These are phyloP conservation scores for Yamadazyma sp. DNA, from an alignment of 805 yeast species.

Conservation along the genomic window DNA sequence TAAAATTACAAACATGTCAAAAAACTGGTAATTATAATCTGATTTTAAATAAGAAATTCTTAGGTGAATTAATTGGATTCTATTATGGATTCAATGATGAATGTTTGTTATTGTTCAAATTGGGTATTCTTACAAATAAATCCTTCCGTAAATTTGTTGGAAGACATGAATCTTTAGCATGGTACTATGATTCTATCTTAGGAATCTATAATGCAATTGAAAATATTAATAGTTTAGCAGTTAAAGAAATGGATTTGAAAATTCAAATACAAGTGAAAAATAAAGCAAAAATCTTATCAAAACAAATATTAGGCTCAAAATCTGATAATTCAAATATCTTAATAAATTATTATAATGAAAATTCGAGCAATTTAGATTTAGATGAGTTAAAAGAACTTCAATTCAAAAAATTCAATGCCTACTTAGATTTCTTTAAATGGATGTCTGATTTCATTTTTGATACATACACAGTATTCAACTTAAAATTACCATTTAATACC, in stretches of 20 bases:
- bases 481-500: slow-evolving; percentile 35
- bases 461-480: slow-evolving; percentile 37
- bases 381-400: slow-evolving; percentile 29
- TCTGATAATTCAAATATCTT: slow-evolving; percentile 15
- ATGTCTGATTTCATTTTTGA: slow-evolving; percentile 39
- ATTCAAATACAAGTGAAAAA: slow-evolving; percentile 62
- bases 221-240: slow-evolving; percentile 39
- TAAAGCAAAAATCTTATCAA: slow-evolving; percentile 45
- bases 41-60: slow-evolving; percentile 39
- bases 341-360: slow-evolving; percentile 9
- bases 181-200: slow-evolving; percentile 65
- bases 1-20: slow-evolving; percentile 22
- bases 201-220: slow-evolving; percentile 52
- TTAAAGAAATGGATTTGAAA: slow-evolving; percentile 49
- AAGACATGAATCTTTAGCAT: slow-evolving; percentile 61
- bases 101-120: slow-evolving; percentile 51
- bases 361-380: slow-evolving; percentile 15
- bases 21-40: slow-evolving; percentile 11
- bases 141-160: slow-evolving; percentile 37
- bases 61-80: slow-evolving; percentile 52
- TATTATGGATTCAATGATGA: slow-evolving; percentile 71
- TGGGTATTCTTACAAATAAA: slow-evolving; percentile 43
- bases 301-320: slow-evolving; percentile 27
- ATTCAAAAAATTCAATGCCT: slow-evolving; percentile 34
- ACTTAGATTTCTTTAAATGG: slow-evolving; percentile 38